These are phyloP conservation scores for Aureobasidium lini DNA, from an alignment of 2,329 filamentous ascomycete genomes.

Conservation along the genomic window DNA sequence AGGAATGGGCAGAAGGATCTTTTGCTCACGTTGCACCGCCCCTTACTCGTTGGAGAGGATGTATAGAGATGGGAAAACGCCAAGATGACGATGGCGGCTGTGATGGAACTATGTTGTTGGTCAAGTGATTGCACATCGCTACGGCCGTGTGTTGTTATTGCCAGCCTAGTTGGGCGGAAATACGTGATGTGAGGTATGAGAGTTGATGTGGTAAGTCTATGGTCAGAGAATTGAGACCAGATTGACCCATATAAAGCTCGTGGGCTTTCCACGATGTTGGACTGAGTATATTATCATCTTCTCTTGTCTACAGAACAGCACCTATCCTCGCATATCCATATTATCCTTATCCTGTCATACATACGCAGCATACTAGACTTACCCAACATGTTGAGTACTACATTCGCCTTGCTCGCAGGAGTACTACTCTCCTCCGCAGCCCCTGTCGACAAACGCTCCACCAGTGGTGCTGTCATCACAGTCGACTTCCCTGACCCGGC, in stretches of 20 bases:
- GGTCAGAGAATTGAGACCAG: neutral
- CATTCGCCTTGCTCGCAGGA: constrained; percentile 4
- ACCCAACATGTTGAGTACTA: neutral
- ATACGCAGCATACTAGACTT: neutral
- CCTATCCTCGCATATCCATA: neutral
- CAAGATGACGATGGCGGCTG: constrained; percentile 12
- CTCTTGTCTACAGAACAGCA: neutral
- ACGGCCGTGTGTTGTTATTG: constrained; percentile 11
- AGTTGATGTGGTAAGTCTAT: constrained; percentile 4
- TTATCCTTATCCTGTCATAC: neutral
- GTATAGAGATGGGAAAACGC: neutral
- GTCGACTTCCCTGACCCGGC: constrained; percentile 26
- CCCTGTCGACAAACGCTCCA: neutral
- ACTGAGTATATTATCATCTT: neutral
- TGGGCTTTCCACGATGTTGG: neutral
- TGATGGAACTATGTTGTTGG: constrained; percentile 3
- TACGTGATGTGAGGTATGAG: neutral
- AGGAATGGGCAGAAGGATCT: neutral
- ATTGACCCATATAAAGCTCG: neutral
- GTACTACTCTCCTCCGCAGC: constrained; percentile 8
- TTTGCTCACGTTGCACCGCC: neutral
- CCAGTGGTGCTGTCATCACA: constrained; percentile 12
- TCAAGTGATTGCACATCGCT: constrained; percentile 10
- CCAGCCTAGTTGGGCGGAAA: neutral
- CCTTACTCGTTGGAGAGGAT: neutral